Evolutionary conservation across 2,329 filamentous ascomycete genomes (phyloP).

Genomic region (Sclerotiophoma versabilis): DNA sequence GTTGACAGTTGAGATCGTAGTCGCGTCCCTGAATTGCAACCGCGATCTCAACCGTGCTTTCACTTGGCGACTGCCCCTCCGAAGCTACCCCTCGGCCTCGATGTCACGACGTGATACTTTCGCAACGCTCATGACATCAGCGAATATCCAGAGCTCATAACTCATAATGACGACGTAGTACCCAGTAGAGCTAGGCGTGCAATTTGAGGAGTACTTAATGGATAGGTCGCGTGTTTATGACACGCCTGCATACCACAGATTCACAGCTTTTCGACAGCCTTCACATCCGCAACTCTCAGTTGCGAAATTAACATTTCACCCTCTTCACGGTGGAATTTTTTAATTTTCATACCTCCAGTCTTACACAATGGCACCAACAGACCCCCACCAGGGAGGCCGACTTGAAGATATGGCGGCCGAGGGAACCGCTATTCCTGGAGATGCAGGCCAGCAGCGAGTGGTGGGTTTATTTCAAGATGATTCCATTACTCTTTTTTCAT

Average conservation of each 20-base stretch:
- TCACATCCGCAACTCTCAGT: too few relatives aligned
- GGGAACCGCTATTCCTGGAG: slow-evolving; percentile 52
- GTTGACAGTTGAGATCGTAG: background rate
- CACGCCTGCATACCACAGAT: background rate
- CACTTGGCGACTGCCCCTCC: slow-evolving; percentile 15
- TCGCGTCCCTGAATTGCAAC: slow-evolving; percentile 13
- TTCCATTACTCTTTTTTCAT: background rate
- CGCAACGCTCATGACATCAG: slow-evolving; percentile 3
- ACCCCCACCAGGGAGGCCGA: slow-evolving; percentile 43
- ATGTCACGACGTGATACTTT: slow-evolving; percentile 5
- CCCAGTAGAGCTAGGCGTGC: background rate
- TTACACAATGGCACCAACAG: slow-evolving; percentile 25
- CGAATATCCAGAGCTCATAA: background rate
- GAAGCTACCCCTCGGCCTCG: background rate
- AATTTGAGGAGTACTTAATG: slow-evolving; percentile 14
- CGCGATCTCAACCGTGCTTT: too few relatives aligned
- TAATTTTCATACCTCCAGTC: background rate
- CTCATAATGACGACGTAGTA: background rate
- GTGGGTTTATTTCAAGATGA: background rate
- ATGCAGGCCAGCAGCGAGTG: slow-evolving; percentile 54
- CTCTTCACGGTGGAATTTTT: background rate
- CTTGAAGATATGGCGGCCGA: slow-evolving; percentile 47
- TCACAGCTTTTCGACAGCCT: background rate
- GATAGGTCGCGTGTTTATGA: slow-evolving; percentile 4
- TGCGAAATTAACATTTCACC: too few relatives aligned